These are phyloP conservation scores for Cryptococcus wingfieldii DNA, from an alignment of 1,284 basidiomycete genomes.

Conservation along the genomic window DNA sequence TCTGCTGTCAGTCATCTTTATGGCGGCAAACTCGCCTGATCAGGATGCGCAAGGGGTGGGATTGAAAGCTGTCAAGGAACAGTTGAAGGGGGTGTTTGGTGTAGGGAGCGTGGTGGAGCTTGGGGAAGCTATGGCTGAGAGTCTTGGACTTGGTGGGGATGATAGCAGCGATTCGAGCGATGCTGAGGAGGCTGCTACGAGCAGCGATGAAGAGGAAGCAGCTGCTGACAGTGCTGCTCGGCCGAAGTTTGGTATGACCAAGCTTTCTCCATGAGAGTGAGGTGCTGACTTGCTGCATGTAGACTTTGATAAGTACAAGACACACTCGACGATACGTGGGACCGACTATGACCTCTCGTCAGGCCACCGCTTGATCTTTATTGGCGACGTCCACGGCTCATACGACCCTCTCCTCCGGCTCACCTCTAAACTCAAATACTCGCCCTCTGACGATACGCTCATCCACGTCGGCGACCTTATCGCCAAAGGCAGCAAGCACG, in stretches of 20 bases:
- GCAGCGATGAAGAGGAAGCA: neutral
- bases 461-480: conserved; percentile 77
- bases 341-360: conserved; percentile 23
- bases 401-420: conserved; percentile 64
- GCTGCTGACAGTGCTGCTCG: conserved; percentile 1
- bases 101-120: conserved; percentile 21
- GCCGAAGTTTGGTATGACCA: conserved; percentile 9
- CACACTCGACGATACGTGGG: conserved; percentile 33
- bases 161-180: neutral
- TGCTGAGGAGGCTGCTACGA: conserved; percentile 1
- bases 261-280: neutral
- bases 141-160: conserved; percentile 3
- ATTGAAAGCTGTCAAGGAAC: conserved; percentile 2
- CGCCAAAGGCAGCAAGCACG: conserved; percentile 64
- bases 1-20: conserved; percentile 33
- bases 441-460: conserved; percentile 60
- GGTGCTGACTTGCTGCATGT: conserved; percentile 9
- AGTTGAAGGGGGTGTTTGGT: conserved; percentile 22
- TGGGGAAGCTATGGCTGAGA: conserved; percentile 12
- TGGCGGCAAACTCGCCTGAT: conserved; percentile 21
- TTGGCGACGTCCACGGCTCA: conserved; percentile 85
- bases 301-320: conserved; percentile 43
- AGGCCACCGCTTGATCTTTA: conserved; percentile 58
- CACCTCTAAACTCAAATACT: conserved; percentile 59
- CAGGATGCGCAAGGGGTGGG: neutral